Conservation (phyloP, 257 asterid genomes). For the Cinchona pubescens region DNA sequence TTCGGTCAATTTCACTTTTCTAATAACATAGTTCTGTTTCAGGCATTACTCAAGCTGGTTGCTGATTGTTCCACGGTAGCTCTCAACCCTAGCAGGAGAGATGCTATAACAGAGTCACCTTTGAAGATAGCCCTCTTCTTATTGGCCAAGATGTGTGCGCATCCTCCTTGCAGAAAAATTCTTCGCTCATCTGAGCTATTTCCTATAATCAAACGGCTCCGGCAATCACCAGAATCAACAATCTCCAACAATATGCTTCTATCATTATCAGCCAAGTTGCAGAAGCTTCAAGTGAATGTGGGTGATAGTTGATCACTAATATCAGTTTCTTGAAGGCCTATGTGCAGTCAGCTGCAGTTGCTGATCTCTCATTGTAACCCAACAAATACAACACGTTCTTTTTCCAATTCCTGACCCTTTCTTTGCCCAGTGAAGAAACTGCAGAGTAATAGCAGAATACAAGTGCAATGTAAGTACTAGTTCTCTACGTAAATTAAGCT, state of each 20-base stretch:
- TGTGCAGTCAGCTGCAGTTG: neutral
- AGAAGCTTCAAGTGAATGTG: slow-evolving; percentile 32
- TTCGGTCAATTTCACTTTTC: neutral
- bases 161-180: slow-evolving; percentile 76
- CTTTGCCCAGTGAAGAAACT: neutral
- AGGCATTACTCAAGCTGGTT: slow-evolving; percentile 88
- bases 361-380: neutral
- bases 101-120: slow-evolving; percentile 79
- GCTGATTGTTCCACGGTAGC: slow-evolving; percentile 73
- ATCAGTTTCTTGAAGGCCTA: neutral
- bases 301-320: neutral
- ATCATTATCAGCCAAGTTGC: slow-evolving; percentile 63
- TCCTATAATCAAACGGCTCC: slow-evolving; percentile 69
- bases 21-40: slow-evolving; percentile 18
- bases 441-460: neutral
- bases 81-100: slow-evolving; percentile 61
- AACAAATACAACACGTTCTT: neutral
- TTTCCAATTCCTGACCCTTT: neutral
- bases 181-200: slow-evolving; percentile 72
- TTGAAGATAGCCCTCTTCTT: slow-evolving; percentile 83
- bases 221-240: slow-evolving; percentile 82
- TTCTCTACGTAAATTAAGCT: neutral
- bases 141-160: slow-evolving; percentile 89
- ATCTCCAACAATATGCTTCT: slow-evolving; percentile 85
- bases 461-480: neutral